A percentile compares a stretch with the other conserved stretches of the same genome.
phyloP scores from a whole-genome alignment of 768 basidiomycete species.

The Tylopilus vinaceipallidus region DNA sequence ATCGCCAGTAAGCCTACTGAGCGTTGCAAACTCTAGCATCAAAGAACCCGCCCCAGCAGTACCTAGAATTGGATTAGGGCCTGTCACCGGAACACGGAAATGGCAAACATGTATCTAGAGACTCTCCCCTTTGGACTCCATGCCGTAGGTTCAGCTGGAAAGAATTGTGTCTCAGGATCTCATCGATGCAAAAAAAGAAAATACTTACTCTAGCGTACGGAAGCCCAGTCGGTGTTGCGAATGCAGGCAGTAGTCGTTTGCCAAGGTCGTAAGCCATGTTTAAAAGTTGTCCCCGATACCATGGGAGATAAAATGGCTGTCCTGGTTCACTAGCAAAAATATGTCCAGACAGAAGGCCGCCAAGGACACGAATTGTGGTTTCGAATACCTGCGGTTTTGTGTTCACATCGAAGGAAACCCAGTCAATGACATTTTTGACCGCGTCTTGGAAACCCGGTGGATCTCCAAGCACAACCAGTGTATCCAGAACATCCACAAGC shows the following conservation, averaged over 20 bases:
- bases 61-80: conserved; percentile 44
- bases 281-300: conserved; percentile 83
- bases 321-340: conserved; percentile 67
- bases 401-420: conserved; percentile 90
- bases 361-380: conserved; percentile 91
- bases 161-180: conserved; percentile 1
- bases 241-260: conserved; percentile 83
- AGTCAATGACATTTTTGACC: conserved; percentile 74
- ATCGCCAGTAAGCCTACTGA: conserved; percentile 89
- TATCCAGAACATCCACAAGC: conserved; percentile 80
- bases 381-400: conserved; percentile 99
- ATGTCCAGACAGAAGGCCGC: conserved; percentile 85
- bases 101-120: conserved; percentile 77
- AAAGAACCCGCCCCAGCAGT: conserved; percentile 92
- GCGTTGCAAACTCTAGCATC: conserved; percentile 90
- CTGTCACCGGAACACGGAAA: not conserved
- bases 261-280: conserved; percentile 85
- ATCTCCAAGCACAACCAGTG: conserved; percentile 85
- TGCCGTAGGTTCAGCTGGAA: conserved; percentile 77
- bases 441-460: conserved; percentile 78
- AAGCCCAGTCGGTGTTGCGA: conserved; percentile 86
- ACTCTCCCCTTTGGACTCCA: conserved; percentile 75
- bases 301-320: conserved; percentile 72
- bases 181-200: not conserved
- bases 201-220: conserved; percentile 79